Base-by-base conservation (phyloP, 208 protist species). In the Trypanosoma boissoni region DNA sequence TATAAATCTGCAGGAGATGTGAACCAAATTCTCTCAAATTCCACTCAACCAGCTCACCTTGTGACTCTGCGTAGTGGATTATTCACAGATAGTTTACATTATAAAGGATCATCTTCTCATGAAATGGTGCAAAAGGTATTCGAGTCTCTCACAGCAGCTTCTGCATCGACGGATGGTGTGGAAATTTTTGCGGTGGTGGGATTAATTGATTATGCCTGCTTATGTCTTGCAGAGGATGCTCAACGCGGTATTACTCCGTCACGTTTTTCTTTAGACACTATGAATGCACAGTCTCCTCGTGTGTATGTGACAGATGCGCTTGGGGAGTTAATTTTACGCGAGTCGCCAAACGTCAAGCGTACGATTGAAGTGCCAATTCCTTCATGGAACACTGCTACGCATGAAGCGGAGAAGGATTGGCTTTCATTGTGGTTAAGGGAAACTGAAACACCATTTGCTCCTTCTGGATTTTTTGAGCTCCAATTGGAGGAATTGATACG, bases 231-330 rank as follows among this genome's bases (percentile, higher is more conserved):
- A 42, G 64, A 70, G 29, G 56, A 63, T 34, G 28, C 29, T 32
- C 2, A 26, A 20, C 3, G 14, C 8, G 51, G 12, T 42, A 8
- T 10, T 6, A n/a, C 31, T 27, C 16, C 16, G 7, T 53, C 49
- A 26, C 43, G 16, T n/a, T 70, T 62, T 44, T 53, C 37, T 41
- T 41, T 70, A 16, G 64, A 70, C 21, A 29, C 2, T 32, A 20
- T 70, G 1, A 64, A 63, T 29, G 29, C 16, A 23, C n/a, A 28
- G 27, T 27, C 14, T 10, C 56, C 56, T 9, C 49, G 24, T 14
- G 31, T 70, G 28, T 70, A 64, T 21, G 56, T 70, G 10, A 64
- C 56, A 9, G 64, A 70, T 63, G 64, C 64, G 12, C 64, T 64
- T 54, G 56, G 64, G 41, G 64, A 70, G 49, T 21, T 58, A 14